Evolutionary conservation across 225 moss, liverwort and hornwort species (phyloP), one percentile per base, ranked within the genome.

Genomic region (Sphagnum tenellum): DNA sequence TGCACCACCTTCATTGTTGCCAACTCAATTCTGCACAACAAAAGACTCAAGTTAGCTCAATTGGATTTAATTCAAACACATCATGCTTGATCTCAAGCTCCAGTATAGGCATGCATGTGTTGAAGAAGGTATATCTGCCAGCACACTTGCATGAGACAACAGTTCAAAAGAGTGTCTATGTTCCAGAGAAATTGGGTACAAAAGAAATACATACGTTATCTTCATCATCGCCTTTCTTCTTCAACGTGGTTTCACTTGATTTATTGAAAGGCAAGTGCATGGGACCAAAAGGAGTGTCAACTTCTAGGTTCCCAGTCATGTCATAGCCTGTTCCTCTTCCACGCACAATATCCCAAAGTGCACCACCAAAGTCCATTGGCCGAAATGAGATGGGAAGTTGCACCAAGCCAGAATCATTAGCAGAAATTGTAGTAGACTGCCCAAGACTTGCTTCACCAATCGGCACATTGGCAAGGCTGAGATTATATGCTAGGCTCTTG

Each of bases 361-460:
- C 94, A 14, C 84, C 87, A 44, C 94, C 94, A 46, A 91, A 84
- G 66, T 94, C 94, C 65, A 91, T 91, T 52, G 94, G 94, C 4
- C 94, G 87, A 75, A 94, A 87, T 3, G 78, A 76, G 62, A 91
- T 78, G 13, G 94, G 94, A 48, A 94, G 74, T 63, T 57, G 7
- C 50, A 94, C 57, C 0, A 4, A 4, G 0, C 89, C 80, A 44
- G 76, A 67, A 3, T 58, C 85, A 62, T 86, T 79, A 5, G 82
- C 79, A 49, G 82, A 80, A 46, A 94, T 79, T 2, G 79, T 58
- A 1, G 72, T 75, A 2, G 81, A 69, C 57, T 82, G 50, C 59
- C 62, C 56, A 48, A 88, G 78, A 10, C 7, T 68, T 4, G 89
- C 92, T 65, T 75, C 57, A 8, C 89, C 94, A n/a, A 94, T 75